Evolutionary conservation across 331 rosid genomes (phyloP).

Genomic region (Quercus phellos): DNA sequence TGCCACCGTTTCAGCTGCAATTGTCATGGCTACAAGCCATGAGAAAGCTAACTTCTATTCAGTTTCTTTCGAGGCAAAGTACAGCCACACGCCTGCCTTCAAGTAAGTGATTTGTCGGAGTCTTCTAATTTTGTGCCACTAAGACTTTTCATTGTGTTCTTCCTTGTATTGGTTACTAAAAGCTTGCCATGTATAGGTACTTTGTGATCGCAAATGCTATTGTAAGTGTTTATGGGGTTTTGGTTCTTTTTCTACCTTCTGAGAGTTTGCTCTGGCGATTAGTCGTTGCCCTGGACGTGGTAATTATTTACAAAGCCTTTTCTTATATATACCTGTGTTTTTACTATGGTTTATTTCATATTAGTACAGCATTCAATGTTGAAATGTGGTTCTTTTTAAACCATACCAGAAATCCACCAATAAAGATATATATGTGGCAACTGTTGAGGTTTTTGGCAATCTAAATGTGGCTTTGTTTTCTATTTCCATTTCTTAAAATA

Average conservation of each 20-base stretch:
- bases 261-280: conserved; percentile 72
- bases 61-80: conserved; percentile 58
- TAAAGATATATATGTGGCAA: background rate
- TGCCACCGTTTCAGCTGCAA: conserved; percentile 59
- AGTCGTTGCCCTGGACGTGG: conserved; percentile 66
- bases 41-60: conserved; percentile 32
- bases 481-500: background rate
- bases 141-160: background rate
- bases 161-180: background rate
- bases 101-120: conserved; percentile 33
- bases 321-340: background rate
- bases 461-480: background rate
- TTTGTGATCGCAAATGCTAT: conserved; percentile 61
- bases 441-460: background rate
- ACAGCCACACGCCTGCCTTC: conserved; percentile 60
- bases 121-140: background rate
- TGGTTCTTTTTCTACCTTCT: conserved; percentile 65
- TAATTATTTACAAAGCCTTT: conserved; percentile 22
- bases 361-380: background rate
- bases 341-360: background rate
- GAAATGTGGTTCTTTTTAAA: background rate
- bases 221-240: conserved; percentile 59
- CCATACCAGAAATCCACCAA: background rate
- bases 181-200: conserved; percentile 39
- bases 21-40: conserved; percentile 80